These are phyloP conservation scores for Picea sitchensis DNA, from an alignment of 75 land plant genomes.

Conservation along the genomic window DNA sequence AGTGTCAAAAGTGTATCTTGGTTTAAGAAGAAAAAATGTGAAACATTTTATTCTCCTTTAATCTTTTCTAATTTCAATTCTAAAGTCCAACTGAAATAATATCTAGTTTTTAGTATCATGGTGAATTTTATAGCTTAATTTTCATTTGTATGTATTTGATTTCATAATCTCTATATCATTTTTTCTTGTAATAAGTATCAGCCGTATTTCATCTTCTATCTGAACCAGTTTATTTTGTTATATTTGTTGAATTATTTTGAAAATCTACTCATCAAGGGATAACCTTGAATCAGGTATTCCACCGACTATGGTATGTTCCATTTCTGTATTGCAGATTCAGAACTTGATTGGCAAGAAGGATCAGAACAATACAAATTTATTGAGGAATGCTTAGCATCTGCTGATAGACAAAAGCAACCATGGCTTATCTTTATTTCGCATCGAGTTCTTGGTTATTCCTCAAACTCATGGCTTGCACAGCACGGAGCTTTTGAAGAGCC, in stretches of 20 bases:
- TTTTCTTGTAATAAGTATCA: not conserved
- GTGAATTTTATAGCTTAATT: too few species aligned
- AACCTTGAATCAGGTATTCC: constrained; percentile 60
- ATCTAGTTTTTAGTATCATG: too few species aligned
- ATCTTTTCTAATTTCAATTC: too few species aligned
- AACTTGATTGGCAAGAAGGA: constrained; percentile 91
- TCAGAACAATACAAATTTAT: constrained; percentile 86
- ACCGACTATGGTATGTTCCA: constrained; percentile 89
- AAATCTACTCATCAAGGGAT: not conserved
- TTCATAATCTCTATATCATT: not conserved
- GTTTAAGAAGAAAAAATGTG: too few species aligned
- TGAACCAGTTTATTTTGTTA: not conserved
- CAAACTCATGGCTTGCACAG: constrained; percentile 44
- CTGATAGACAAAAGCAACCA: constrained; percentile 91
- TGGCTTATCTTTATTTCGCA: constrained; percentile 96
- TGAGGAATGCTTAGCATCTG: constrained; percentile 82
- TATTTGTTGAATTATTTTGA: not conserved
- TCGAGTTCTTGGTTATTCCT: constrained; percentile 90
- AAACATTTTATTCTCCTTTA: too few species aligned
- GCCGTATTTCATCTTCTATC: too few species aligned
- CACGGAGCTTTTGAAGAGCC: constrained; percentile 88
- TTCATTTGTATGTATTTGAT: not conserved
- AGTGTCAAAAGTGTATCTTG: too few species aligned
- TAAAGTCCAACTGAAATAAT: too few species aligned
- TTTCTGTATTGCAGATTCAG: constrained; percentile 91